These are phyloP conservation scores for Chionographis japonica DNA, from an alignment of 106 monocot species.

Conservation along the genomic window DNA sequence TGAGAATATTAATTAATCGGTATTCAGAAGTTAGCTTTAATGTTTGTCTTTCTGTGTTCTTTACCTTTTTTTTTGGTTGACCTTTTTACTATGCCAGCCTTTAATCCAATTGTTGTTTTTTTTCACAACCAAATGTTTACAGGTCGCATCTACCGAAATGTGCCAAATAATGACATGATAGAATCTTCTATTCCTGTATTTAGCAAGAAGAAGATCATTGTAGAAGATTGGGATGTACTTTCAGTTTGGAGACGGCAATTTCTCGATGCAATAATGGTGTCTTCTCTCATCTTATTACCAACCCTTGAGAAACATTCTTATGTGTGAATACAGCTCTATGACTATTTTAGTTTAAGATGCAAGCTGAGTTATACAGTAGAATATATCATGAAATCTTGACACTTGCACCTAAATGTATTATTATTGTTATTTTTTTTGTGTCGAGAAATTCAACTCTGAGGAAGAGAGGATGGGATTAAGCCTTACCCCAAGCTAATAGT, in stretches of 20 bases:
- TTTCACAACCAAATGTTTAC: constrained; percentile 13
- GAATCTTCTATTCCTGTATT: constrained; percentile 20
- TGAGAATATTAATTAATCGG: no score
- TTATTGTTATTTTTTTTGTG: no score
- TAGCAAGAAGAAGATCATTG: constrained; percentile 2
- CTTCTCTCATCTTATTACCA: neutral
- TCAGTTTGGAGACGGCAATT: constrained; percentile 58
- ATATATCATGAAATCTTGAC: no score
- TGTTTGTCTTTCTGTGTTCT: no score
- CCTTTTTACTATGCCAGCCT: neutral
- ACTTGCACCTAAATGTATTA: no score
- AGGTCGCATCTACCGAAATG: constrained; percentile 36
- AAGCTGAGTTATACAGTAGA: no score
- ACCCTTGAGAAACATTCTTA: neutral
- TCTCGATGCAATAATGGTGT: constrained; percentile 50
- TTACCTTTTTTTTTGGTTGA: neutral
- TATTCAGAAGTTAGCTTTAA: no score
- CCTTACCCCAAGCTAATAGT: no score
- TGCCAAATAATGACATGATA: constrained; percentile 30
- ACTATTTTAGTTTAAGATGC: no score
- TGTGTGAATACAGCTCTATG: no score
- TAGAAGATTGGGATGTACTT: constrained; percentile 11
- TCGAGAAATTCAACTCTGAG: no score
- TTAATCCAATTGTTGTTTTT: neutral
- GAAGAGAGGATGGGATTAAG: no score